Conservation (phyloP, 768 basidiomycete genomes). For the Mycena amicta region DNA sequence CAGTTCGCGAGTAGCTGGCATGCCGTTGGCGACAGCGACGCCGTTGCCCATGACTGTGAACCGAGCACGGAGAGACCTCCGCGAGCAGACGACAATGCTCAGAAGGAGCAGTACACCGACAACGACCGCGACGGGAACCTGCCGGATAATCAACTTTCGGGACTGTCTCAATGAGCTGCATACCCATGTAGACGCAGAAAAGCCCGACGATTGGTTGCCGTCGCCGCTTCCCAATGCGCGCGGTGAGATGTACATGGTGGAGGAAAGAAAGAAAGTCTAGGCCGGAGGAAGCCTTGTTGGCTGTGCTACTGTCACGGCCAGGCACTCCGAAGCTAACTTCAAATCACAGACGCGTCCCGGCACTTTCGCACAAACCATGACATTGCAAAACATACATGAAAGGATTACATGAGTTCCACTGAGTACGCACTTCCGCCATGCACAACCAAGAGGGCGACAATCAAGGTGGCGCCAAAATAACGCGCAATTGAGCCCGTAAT, state of each 20-base stretch:
- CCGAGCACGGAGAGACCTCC: slow-evolving; percentile 21
- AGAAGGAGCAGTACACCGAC: slow-evolving; percentile 30
- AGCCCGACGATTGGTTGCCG: not conserved
- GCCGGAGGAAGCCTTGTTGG: no score
- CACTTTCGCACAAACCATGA: no score
- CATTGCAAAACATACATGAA: no score
- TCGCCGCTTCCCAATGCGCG: not conserved
- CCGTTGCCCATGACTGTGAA: slow-evolving; percentile 12
- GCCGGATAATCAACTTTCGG: not conserved
- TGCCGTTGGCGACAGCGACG: slow-evolving; percentile 13
- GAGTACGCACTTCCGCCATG: no score
- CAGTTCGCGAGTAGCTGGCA: slow-evolving; percentile 35
- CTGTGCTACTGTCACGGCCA: no score
- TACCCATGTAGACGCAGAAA: slow-evolving; percentile 13
- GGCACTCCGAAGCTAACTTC: no score
- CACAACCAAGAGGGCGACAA: no score
- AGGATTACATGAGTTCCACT: no score
- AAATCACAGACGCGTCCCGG: no score
- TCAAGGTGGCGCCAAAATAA: no score
- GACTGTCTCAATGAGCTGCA: not conserved
- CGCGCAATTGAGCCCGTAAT: no score
- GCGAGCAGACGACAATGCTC: slow-evolving; percentile 24
- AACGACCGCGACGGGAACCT: slow-evolving; percentile 34
- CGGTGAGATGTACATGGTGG: not conserved
- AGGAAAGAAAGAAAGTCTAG: not conserved